phyloP scores from a whole-genome alignment of 2,329 filamentous ascomycete species.

The Leptographium wingfieldii region DNA sequence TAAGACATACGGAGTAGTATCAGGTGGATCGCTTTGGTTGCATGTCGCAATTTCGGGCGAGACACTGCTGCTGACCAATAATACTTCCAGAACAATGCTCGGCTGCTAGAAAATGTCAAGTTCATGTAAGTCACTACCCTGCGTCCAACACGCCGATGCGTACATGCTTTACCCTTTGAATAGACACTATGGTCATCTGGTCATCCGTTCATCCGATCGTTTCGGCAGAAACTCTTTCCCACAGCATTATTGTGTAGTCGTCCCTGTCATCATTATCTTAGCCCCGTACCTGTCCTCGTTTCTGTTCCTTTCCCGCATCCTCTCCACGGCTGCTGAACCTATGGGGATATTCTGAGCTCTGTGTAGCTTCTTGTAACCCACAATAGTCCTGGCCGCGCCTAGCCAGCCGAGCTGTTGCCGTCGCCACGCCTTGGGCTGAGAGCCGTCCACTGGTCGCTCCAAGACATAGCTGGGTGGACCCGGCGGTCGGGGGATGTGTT shows the following conservation, averaged over 20 bases:
- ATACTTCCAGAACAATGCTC: no score
- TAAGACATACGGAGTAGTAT: no score
- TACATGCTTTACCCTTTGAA: background rate
- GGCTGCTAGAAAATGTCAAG: no score
- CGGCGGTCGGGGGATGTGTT: conserved; percentile 13
- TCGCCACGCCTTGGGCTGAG: conserved; percentile 25
- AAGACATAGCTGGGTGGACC: conserved; percentile 14
- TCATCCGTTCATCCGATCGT: background rate
- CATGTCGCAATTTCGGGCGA: no score
- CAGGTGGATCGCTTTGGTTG: no score
- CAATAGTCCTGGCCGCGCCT: conserved; percentile 30
- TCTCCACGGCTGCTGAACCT: conserved; percentile 8
- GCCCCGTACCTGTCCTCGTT: background rate
- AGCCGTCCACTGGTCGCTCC: conserved; percentile 17
- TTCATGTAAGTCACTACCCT: background rate
- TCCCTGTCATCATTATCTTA: background rate
- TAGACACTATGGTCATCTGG: background rate
- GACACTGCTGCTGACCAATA: no score
- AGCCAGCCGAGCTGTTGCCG: conserved; percentile 32
- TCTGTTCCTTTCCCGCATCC: background rate
- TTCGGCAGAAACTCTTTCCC: background rate
- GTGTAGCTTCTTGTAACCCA: conserved; percentile 18
- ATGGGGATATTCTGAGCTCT: conserved; percentile 12
- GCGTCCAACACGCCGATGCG: background rate
- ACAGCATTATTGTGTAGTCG: background rate